Conservation (phyloP, 2,329 filamentous ascomycete genomes). For the Fusarium hostae region DNA sequence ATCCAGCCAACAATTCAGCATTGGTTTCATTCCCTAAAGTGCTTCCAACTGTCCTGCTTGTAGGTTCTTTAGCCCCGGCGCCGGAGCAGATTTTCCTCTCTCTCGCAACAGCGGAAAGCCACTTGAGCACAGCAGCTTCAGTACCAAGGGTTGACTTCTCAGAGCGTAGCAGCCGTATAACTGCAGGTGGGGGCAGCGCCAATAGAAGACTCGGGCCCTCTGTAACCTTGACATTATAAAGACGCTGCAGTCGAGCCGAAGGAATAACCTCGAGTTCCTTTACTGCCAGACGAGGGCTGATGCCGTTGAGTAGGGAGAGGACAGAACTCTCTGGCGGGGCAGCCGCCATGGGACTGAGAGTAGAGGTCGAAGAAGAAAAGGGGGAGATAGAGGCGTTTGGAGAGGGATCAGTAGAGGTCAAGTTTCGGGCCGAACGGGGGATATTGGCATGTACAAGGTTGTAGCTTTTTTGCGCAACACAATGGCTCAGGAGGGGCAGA, state of each 20-base stretch:
- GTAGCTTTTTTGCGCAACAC: slow-evolving; percentile 42
- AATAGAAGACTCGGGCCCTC: slow-evolving; percentile 56
- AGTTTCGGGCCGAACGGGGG: slow-evolving; percentile 42
- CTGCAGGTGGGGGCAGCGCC: slow-evolving; percentile 55
- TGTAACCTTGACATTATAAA: slow-evolving; percentile 57
- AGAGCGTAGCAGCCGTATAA: slow-evolving; percentile 58
- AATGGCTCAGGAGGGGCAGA: slow-evolving; percentile 38
- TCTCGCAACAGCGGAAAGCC: slow-evolving; percentile 51
- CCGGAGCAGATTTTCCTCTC: slow-evolving; percentile 20
- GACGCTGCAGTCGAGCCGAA: slow-evolving; percentile 53
- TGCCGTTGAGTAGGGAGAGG: slow-evolving; percentile 41
- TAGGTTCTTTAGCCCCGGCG: slow-evolving; percentile 4
- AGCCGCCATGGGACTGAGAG: slow-evolving; percentile 36
- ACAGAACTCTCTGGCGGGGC: slow-evolving; percentile 39
- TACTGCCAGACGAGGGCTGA: slow-evolving; percentile 41
- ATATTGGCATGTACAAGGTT: slow-evolving; percentile 44
- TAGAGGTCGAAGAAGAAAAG: slow-evolving; percentile 15
- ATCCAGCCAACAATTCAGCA: slow-evolving; percentile 41
- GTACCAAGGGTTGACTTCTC: slow-evolving; percentile 58
- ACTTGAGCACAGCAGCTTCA: slow-evolving; percentile 58
- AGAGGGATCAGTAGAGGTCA: slow-evolving; percentile 36
- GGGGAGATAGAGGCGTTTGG: slow-evolving; percentile 6
- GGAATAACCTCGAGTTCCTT: slow-evolving; percentile 47
- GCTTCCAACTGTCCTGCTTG: background rate
- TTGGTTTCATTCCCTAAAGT: background rate